Percentiles rank a stretch among this genome's conserved stretches.
phyloP scores from a whole-genome alignment of 169 alveolate genomes.

The Eimeria praecox region DNA sequence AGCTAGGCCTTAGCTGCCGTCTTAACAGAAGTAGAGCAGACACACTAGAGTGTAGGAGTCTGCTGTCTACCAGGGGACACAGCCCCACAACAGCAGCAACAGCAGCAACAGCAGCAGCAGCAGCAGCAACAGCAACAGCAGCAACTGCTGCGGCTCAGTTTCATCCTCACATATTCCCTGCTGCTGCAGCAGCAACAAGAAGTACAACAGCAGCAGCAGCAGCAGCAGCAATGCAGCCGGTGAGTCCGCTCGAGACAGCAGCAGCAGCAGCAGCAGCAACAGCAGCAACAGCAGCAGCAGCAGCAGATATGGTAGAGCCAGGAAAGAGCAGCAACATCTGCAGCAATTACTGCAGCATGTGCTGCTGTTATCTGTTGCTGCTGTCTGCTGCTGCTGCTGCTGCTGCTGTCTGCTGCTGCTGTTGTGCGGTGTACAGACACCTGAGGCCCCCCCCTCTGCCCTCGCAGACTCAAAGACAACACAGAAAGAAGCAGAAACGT shows the following conservation, averaged over 20 bases:
- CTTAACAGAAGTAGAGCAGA: background rate
- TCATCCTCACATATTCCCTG: background rate
- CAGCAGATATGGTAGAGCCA: background rate
- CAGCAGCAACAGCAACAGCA: background rate
- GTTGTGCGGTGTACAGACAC: too few species aligned
- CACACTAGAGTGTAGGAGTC: background rate
- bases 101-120: background rate
- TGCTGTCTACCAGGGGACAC: background rate
- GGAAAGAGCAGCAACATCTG: too few species aligned
- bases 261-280: slow-evolving; percentile 14
- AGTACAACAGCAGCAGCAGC: background rate
- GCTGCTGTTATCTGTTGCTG: too few species aligned
- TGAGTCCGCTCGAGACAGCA: background rate
- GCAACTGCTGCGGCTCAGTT: background rate
- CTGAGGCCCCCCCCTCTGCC: too few species aligned
- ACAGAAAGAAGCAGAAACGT: too few species aligned
- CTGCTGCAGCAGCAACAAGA: background rate
- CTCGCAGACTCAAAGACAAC: too few species aligned
- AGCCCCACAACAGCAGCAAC: background rate
- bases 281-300: background rate
- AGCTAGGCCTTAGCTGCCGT: slow-evolving; percentile 27
- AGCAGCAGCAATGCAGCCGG: slow-evolving; percentile 5
- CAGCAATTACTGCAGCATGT: background rate
- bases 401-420: slow-evolving; percentile 35
- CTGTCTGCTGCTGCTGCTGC: background rate